phyloP scores from a whole-genome alignment of 768 basidiomycete genomes.

The Rhizopogon vinicolor region DNA sequence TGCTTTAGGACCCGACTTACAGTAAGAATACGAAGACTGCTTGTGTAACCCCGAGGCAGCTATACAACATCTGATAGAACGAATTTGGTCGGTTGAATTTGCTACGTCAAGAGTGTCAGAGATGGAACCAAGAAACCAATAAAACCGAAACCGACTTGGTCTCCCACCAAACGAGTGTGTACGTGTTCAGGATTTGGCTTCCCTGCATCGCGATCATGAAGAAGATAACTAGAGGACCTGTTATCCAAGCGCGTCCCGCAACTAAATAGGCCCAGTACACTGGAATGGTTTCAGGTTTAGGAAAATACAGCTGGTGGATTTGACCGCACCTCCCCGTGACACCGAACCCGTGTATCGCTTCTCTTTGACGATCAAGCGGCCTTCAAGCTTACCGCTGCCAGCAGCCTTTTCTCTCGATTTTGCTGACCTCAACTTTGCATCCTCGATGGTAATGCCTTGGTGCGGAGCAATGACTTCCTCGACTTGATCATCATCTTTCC shows the following conservation, averaged over 20 bases:
- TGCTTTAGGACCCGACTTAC: conserved; percentile 28
- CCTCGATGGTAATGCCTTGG: conserved; percentile 21
- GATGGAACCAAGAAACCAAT: not conserved
- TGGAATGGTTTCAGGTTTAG: not conserved
- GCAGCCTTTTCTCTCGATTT: conserved; percentile 30
- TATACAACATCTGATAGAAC: conserved; percentile 65
- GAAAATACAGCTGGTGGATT: not conserved
- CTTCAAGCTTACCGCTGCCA: conserved; percentile 62
- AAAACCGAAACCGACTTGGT: conserved; percentile 37
- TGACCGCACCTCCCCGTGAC: conserved; percentile 37
- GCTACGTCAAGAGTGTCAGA: conserved; percentile 20
- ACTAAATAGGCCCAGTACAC: conserved; percentile 57
- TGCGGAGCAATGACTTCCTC: conserved; percentile 10
- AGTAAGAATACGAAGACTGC: conserved; percentile 53
- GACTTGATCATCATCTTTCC: conserved; percentile 25
- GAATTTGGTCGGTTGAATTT: conserved; percentile 44
- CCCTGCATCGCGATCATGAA: conserved; percentile 56
- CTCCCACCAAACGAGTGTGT: conserved; percentile 74
- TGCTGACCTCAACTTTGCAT: conserved; percentile 34
- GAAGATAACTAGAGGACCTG: conserved; percentile 45
- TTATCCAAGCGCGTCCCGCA: conserved; percentile 49
- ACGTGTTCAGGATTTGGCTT: conserved; percentile 56
- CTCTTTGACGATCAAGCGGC: conserved; percentile 63
- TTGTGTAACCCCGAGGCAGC: conserved; percentile 54
- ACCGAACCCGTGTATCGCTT: conserved; percentile 62